Percentiles rank a stretch among this genome's conserved stretches.
Conservation (phyloP, 2,329 filamentous ascomycete species). For the Tolypocladium sp. region DNA sequence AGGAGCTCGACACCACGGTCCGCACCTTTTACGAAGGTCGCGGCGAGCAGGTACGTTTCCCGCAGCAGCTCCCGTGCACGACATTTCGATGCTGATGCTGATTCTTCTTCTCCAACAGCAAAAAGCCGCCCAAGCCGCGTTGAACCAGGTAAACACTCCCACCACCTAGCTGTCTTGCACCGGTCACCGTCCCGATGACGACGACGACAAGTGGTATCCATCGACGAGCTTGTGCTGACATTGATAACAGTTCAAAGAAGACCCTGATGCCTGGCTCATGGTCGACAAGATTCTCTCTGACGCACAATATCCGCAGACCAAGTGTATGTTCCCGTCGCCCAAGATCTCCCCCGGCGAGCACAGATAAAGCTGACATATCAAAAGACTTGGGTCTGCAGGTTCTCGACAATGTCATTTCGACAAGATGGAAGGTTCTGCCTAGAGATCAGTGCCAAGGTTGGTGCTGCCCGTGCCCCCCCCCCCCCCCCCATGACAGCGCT, state of each 20-base stretch:
- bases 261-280: slow-evolving; percentile 93
- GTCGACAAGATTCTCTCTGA: slow-evolving; percentile 95
- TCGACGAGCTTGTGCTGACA: slow-evolving; percentile 6
- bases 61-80: background rate
- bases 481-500: background rate
- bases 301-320: slow-evolving; percentile 88
- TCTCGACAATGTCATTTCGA: slow-evolving; percentile 96
- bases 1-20: slow-evolving; percentile 94
- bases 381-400: slow-evolving; percentile 89
- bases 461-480: slow-evolving; percentile 11
- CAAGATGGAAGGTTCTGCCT: slow-evolving; percentile 95
- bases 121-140: slow-evolving; percentile 86
- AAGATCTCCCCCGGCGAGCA: background rate
- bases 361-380: slow-evolving; percentile 10
- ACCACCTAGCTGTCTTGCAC: background rate
- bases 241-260: slow-evolving; percentile 80
- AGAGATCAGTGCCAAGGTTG: slow-evolving; percentile 87
- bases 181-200: background rate
- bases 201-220: background rate
- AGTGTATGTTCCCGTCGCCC: slow-evolving; percentile 55
- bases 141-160: slow-evolving; percentile 69
- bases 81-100: slow-evolving; percentile 23
- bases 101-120: slow-evolving; percentile 50
- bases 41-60: slow-evolving; percentile 71
- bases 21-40: slow-evolving; percentile 96